A percentile compares a stretch with the other conserved stretches of the same genome.
phyloP scores from a whole-genome alignment of 306 rosid genomes.

The Crotalaria pallida region DNA sequence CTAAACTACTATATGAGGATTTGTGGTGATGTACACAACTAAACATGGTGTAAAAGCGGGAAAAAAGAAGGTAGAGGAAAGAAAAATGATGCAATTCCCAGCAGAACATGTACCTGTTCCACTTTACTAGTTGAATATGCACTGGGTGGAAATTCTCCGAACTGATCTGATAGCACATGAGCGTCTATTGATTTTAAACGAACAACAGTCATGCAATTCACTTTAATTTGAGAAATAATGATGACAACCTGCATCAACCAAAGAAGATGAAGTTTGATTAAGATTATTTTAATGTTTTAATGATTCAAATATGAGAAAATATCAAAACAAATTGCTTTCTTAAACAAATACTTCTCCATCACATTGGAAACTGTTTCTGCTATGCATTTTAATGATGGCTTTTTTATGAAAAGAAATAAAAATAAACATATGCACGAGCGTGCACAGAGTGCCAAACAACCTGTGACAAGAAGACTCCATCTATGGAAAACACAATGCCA shows the following conservation, averaged over 20 bases:
- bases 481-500: conserved; percentile 37
- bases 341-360: conserved; percentile 7
- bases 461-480: conserved; percentile 56
- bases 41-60: conserved; percentile 10
- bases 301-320: conserved; percentile 16
- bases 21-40: background rate
- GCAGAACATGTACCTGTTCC: conserved; percentile 60
- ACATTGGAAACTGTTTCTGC: background rate
- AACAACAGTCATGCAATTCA: conserved; percentile 78
- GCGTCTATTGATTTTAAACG: conserved; percentile 61
- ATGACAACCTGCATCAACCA: conserved; percentile 57
- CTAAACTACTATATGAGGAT: conserved; percentile 10
- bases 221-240: conserved; percentile 75
- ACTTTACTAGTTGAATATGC: conserved; percentile 49
- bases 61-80: conserved; percentile 5
- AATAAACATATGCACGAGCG: background rate
- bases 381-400: conserved; percentile 6
- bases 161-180: conserved; percentile 32
- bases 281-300: conserved; percentile 3
- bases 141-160: conserved; percentile 34
- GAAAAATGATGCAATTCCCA: background rate
- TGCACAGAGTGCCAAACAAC: conserved; percentile 32
- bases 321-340: conserved; percentile 1
- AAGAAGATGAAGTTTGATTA: conserved; percentile 22
- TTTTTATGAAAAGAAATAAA: conserved; percentile 13